phyloP scores from a whole-genome alignment of 495 filamentous ascomycete genomes.

The Penicillium steckii region DNA sequence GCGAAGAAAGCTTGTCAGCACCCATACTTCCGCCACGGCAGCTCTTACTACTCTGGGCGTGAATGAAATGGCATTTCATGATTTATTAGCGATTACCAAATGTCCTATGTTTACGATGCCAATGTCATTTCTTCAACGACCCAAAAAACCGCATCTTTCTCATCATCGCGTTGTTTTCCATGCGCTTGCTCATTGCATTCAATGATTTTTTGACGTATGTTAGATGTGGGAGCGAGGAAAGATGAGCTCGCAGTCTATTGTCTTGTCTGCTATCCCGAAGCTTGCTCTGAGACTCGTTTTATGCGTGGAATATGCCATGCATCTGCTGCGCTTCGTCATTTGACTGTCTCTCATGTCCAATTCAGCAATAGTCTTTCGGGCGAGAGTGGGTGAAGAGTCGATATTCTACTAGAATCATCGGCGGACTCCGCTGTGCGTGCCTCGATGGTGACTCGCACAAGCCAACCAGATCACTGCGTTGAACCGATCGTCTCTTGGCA shows the following conservation, averaged over 20 bases:
- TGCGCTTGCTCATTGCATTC: too few species aligned
- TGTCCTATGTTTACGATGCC: neutral
- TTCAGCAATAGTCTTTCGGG: too few species aligned
- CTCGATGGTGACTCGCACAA: neutral
- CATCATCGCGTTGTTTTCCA: neutral
- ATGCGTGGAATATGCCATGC: too few species aligned
- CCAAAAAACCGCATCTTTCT: neutral
- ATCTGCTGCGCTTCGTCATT: too few species aligned
- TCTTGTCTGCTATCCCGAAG: too few species aligned
- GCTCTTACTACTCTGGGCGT: conserved; percentile 50
- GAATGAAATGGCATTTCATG: neutral
- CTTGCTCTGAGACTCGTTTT: too few species aligned
- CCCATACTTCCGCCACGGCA: conserved; percentile 83
- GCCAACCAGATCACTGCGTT: neutral
- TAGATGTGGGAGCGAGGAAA: neutral
- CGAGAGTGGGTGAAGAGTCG: neutral
- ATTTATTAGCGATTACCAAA: neutral
- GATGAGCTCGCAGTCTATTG: too few species aligned
- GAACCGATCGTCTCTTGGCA: neutral
- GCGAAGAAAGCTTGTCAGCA: conserved; percentile 93
- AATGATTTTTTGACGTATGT: too few species aligned
- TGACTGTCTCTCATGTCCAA: too few species aligned
- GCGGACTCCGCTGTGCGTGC: neutral
- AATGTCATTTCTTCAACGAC: neutral
- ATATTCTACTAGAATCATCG: neutral